A percentile compares a stretch with the other conserved stretches of the same genome.
Conservation (phyloP, 1,284 basidiomycete species). For the Leccinum subrobustum region DNA sequence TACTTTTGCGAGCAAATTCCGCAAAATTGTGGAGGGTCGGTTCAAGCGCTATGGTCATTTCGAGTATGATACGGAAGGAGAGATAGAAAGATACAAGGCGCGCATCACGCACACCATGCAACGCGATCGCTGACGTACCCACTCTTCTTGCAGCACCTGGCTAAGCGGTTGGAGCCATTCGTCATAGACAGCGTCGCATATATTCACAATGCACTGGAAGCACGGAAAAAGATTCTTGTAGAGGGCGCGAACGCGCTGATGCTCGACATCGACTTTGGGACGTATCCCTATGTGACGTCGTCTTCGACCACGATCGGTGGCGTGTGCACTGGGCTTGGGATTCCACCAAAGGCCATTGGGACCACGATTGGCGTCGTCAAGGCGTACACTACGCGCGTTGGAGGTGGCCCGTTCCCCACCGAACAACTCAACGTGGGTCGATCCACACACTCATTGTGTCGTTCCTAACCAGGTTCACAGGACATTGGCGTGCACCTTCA, state of each 20-base stretch:
- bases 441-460: neutral
- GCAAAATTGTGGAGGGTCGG: conserved; percentile 93
- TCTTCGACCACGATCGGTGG: conserved; percentile 93
- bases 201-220: conserved; percentile 77
- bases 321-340: conserved; percentile 93
- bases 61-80: conserved; percentile 97
- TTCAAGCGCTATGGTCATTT: conserved; percentile 99
- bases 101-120: conserved; percentile 6
- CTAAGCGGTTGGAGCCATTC: conserved; percentile 84
- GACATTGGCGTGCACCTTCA: conserved; percentile 86
- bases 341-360: conserved; percentile 87
- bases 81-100: conserved; percentile 91
- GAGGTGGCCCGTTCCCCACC: conserved; percentile 96
- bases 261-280: conserved; percentile 98
- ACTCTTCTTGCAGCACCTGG: conserved; percentile 58
- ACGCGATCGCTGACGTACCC: neutral
- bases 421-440: conserved; percentile 83
- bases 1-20: conserved; percentile 89
- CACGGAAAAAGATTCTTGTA: conserved; percentile 83
- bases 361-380: conserved; percentile 92
- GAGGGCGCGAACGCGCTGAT: conserved; percentile 98
- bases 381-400: conserved; percentile 97
- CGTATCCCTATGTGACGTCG: conserved; percentile 96
- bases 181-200: conserved; percentile 88
- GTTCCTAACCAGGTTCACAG: conserved; percentile 37